Evolutionary conservation across 371 early-diverging fungal genomes (phyloP), one percentile per base, ranked within the genome.

Genomic region (Gilbertella persicaria): DNA sequence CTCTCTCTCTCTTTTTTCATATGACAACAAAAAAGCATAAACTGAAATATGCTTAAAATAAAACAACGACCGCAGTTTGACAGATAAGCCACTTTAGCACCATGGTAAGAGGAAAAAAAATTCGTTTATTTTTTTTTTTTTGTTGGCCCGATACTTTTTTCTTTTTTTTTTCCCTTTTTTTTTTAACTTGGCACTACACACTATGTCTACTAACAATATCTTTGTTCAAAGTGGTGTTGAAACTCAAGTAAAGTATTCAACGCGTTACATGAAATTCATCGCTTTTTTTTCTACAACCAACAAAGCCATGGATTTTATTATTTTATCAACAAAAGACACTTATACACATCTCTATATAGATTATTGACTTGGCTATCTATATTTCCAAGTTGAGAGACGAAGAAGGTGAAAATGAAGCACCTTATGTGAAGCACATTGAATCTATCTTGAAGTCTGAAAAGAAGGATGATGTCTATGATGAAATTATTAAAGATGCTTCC

Each of bases 401-500:
- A 56, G 70, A 75, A 53, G 67, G 65, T 21, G 75, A 75, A 28
- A 63, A 68, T 20, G 63, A 76, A 53, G 71, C 80, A 54, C 64
- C 80, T 40, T 78, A 78, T 35, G 75, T 78, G 24, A 69, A 77
- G 45, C 75, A 80, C 48, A 62, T 78, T 26, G 67, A 65, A 33
- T 44, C 79, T 35, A 66, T 88, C 24, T 55, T 83, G n/a, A 78
- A 78, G 46, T 73, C 76, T 43, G 78, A 83, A 40, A 86, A 90
- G 62, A 73, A 78, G 53, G 62, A 72, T 42, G 78, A 81, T 28
- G 80, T 86, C 23, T 73, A 75, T 48, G 61, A 75, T 28, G 57
- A 76, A 48, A 82, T 88, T 47, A 82, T 82, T 16, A 71, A 77
- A 50, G 85, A 86, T 59, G 77, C 80, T 60, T 71, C 73, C 26